These are phyloP conservation scores for Erucastrum elatum DNA, from an alignment of 345 rosid species.

Conservation along the genomic window DNA sequence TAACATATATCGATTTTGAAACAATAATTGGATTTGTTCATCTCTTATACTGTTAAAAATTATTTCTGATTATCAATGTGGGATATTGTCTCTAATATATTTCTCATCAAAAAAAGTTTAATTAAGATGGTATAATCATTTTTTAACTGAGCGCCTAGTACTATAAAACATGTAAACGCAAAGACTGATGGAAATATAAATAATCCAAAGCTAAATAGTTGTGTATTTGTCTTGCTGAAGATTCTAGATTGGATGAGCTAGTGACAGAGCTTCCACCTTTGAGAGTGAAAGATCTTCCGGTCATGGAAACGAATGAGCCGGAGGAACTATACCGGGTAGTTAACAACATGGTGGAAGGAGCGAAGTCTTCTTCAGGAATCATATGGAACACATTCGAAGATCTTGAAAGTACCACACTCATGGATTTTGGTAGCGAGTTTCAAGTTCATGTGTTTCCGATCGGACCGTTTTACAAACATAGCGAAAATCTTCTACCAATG, in stretches of 20 bases:
- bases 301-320: conserved; percentile 22
- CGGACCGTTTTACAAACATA: conserved; percentile 53
- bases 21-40: background rate
- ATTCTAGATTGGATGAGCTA: conserved; percentile 40
- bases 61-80: background rate
- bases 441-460: conserved; percentile 44
- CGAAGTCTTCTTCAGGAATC: conserved; percentile 49
- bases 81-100: background rate
- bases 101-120: background rate
- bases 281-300: conserved; percentile 51
- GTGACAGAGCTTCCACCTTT: conserved; percentile 46
- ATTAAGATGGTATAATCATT: background rate
- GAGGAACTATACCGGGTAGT: conserved; percentile 16
- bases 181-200: background rate
- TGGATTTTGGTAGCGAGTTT: conserved; percentile 20
- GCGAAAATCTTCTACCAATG: conserved; percentile 27
- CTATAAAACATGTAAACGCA: background rate
- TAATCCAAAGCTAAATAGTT: conserved; percentile 1
- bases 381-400: conserved; percentile 57
- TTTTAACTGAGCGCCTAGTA: background rate
- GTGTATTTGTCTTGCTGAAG: conserved; percentile 23
- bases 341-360: conserved; percentile 31
- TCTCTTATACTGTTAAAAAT: background rate
- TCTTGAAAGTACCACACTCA: conserved; percentile 44
- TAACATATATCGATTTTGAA: too few relatives aligned